Base-by-base conservation (phyloP, 108 stramenopile species). In the Pseudonitzschia delicatissima region DNA sequence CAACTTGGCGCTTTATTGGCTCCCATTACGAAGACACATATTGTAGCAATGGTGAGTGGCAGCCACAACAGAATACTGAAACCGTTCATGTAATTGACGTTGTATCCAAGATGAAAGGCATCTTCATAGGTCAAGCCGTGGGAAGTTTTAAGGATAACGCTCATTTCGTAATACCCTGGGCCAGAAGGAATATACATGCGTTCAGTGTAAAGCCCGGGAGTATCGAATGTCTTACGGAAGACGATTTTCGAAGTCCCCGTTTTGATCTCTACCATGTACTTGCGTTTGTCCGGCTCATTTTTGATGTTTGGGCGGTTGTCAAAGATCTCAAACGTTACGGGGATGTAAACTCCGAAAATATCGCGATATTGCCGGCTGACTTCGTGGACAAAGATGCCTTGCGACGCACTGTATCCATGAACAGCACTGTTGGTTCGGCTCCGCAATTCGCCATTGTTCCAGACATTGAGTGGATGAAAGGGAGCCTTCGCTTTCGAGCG, bases 41-140 rank as follows among this genome's bases (percentile, higher is more conserved):
- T 33, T 0, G 68, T 59, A 18, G 69, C 67, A n/a, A 82, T 21
- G 4, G 76, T 34, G 34, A 92, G 74, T 29, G 90, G 90, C 20
- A 87, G 72, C 90, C 90, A 92, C 32, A 88, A 48, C 42, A 84
- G 58, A 4, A 79, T 33, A 45, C 78, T 74, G 62, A 83, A 79
- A 9, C 90, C 90, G 33, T 78, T 75, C 84, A 87, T 86, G 64
- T 83, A 92, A 50, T 88, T 78, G 9, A 92, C 85, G 71, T 92
- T 92, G 78, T 85, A 92, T 27, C 90, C 87, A 57, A 88, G 45
- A 49, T 85, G 84, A 63, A 92, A 92, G 35, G 75, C 71, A 45
- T 92, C 90, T 61, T 92, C 90, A 67, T 92, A 92, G 23, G 83
- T 72, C 25, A 91, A 53, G 11, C 90, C 90, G 70, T 91, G 87